Percentiles rank a stretch among this genome's conserved stretches.
phyloP scores from a whole-genome alignment of 2,329 filamentous ascomycete species.

The Phaeosphaeria sp. region DNA sequence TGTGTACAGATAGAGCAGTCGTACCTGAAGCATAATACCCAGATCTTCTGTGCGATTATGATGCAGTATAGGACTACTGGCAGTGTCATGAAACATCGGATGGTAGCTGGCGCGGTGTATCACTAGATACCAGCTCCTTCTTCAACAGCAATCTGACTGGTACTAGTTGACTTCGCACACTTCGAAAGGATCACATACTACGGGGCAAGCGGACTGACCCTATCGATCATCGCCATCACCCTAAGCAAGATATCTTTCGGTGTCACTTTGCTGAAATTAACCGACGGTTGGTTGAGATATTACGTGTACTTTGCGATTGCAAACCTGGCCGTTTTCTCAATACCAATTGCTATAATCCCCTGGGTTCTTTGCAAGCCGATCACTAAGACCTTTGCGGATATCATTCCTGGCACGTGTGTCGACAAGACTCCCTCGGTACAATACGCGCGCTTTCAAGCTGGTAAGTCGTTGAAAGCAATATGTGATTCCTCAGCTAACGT shows the following conservation, averaged over 20 bases:
- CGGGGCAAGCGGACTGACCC: conserved; percentile 13
- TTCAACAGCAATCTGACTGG: too few relatives aligned
- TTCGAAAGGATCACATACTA: conserved; percentile 13
- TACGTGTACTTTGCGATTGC: conserved; percentile 16
- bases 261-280: conserved; percentile 19
- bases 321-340: conserved; percentile 12
- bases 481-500: conserved; percentile 4
- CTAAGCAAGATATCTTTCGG: conserved; percentile 24
- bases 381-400: conserved; percentile 15
- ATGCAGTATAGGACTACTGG: too few relatives aligned
- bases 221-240: conserved; percentile 15
- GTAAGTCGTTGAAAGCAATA: conserved; percentile 7
- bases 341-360: conserved; percentile 13
- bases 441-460: conserved; percentile 16
- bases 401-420: conserved; percentile 15
- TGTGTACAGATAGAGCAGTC: too few relatives aligned
- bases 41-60: too few relatives aligned
- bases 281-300: conserved; percentile 11
- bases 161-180: conserved; percentile 9
- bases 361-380: conserved; percentile 17
- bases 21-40: too few relatives aligned
- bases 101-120: too few relatives aligned
- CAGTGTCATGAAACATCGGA: too few relatives aligned
- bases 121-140: too few relatives aligned
- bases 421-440: conserved; percentile 15